A percentile compares a stretch with the other conserved stretches of the same genome.
Evolutionary conservation across 768 basidiomycete species (phyloP).

Genomic region (Hypholoma sublateritium): DNA sequence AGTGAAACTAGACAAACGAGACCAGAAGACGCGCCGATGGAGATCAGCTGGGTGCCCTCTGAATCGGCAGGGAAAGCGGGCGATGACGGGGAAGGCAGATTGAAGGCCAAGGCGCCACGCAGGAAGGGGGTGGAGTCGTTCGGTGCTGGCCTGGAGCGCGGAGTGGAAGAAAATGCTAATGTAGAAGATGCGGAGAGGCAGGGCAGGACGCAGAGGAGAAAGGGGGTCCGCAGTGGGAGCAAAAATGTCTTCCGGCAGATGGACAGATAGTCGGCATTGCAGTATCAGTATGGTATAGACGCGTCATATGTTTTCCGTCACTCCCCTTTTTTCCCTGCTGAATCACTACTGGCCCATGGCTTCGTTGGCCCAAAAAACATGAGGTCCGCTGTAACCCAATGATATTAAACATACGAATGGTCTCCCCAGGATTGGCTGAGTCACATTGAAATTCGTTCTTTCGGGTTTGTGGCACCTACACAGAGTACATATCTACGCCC

Average conservation of each 20-base stretch:
- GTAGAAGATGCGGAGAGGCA: conserved; percentile 66
- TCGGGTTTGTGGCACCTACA: conserved; percentile 2
- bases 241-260: conserved; percentile 73
- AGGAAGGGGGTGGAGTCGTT: conserved; percentile 75
- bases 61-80: conserved; percentile 35
- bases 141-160: conserved; percentile 88
- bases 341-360: neutral
- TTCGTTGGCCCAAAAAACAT: neutral
- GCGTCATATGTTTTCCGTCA: neutral
- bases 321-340: neutral
- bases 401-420: neutral
- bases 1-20: conserved; percentile 16
- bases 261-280: conserved; percentile 6
- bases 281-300: neutral
- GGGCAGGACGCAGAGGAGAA: conserved; percentile 79
- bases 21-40: conserved; percentile 66
- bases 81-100: conserved; percentile 24
- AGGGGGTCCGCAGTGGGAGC: conserved; percentile 84
- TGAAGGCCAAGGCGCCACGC: conserved; percentile 28
- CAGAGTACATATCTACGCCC: neutral
- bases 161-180: conserved; percentile 50
- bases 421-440: neutral
- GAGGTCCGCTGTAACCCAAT: no score
- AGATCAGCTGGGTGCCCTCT: conserved; percentile 79
- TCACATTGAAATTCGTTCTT: neutral